Conservation (phyloP, 1,284 basidiomycete genomes). For the Papiliotrema laurentii region DNA sequence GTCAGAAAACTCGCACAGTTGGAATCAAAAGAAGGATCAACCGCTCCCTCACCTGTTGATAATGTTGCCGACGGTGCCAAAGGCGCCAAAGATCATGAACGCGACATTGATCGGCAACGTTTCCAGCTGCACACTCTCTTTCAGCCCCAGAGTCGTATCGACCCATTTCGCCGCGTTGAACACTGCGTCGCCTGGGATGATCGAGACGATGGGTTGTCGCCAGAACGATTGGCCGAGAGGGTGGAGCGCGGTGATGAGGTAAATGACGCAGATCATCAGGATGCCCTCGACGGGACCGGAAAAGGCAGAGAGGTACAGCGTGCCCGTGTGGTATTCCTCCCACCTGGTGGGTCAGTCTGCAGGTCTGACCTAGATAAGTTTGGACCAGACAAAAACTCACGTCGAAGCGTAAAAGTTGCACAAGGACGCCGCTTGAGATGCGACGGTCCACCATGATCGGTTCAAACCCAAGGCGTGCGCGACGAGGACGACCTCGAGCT, state of each 20-base stretch:
- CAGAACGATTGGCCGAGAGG: constrained; percentile 71
- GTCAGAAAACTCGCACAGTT: too few species aligned
- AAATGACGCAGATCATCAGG: constrained; percentile 75
- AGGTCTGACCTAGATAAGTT: neutral
- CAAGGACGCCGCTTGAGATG: constrained; percentile 76
- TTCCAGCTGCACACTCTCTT: constrained; percentile 24
- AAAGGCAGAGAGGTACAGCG: constrained; percentile 85
- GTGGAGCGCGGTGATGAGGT: constrained; percentile 61
- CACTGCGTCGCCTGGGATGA: constrained; percentile 26
- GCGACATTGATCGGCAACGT: constrained; percentile 76
- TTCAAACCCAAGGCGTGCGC: constrained; percentile 85
- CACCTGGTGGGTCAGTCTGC: too few species aligned
- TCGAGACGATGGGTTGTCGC: constrained; percentile 46
- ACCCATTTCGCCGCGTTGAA: constrained; percentile 16
- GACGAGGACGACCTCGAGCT: constrained; percentile 79
- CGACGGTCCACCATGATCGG: constrained; percentile 92
- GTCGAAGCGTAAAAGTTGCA: constrained; percentile 83
- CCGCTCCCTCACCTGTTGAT: constrained; percentile 60
- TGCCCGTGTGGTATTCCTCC: constrained; percentile 96
- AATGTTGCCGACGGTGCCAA: constrained; percentile 80
- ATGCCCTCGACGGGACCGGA: constrained; percentile 97
- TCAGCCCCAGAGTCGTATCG: constrained; percentile 31
- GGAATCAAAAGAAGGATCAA: too few species aligned
- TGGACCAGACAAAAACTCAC: constrained; percentile 13
- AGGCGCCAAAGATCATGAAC: constrained; percentile 75